phyloP scores from a whole-genome alignment of 345 rosid species.

The Ailanthus altissimus region DNA sequence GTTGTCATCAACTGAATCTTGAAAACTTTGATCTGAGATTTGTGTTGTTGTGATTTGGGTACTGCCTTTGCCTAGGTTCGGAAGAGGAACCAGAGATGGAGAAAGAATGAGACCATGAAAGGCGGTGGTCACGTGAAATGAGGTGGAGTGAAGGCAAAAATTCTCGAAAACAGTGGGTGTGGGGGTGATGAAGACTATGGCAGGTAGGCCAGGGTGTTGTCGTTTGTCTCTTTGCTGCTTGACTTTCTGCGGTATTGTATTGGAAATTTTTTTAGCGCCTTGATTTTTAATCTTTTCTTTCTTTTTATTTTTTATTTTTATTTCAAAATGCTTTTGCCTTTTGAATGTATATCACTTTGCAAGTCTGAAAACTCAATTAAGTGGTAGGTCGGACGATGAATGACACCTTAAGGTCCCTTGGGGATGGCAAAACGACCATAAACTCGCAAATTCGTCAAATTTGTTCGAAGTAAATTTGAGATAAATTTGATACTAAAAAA shows the following conservation, averaged over 20 bases:
- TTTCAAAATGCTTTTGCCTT: not conserved
- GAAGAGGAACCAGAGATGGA: not conserved
- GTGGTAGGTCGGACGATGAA: too few species aligned
- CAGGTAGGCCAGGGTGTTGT: not conserved
- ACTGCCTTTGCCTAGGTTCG: slow-evolving; percentile 20
- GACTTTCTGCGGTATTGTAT: too few species aligned
- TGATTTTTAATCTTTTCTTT: too few species aligned
- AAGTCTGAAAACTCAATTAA: not conserved
- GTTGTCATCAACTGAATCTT: not conserved
- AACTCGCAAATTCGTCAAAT: too few species aligned
- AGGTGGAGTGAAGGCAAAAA: slow-evolving; percentile 27
- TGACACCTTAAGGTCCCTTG: too few species aligned
- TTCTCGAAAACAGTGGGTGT: not conserved
- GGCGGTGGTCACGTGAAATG: slow-evolving; percentile 39
- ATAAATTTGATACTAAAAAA: too few species aligned
- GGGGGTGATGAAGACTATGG: not conserved
- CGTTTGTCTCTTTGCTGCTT: too few species aligned
- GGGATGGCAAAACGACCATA: too few species aligned
- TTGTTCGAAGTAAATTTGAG: too few species aligned
- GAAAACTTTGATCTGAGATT: not conserved
- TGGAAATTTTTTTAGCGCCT: too few species aligned
- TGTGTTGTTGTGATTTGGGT: not conserved
- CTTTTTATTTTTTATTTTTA: too few species aligned
- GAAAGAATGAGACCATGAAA: not conserved
- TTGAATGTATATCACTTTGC: not conserved